Base-by-base conservation (phyloP, 2,329 filamentous ascomycete species). In the Paracorniculantispora psalliotae region DNA sequence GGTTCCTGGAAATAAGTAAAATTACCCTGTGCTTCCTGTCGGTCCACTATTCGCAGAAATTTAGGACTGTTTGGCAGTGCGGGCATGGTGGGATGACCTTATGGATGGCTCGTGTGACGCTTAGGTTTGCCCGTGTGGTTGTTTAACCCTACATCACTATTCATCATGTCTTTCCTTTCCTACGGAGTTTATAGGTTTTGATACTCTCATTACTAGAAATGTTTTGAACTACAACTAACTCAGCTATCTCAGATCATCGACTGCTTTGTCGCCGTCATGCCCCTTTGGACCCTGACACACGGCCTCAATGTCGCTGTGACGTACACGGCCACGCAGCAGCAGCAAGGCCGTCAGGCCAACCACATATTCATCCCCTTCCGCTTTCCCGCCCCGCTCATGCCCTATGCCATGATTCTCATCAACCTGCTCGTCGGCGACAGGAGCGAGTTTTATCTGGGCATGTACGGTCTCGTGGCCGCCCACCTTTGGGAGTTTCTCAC, bases 401-500 rank as follows among this genome's bases (percentile, higher is more conserved):
- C 94, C 4, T 89, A 87, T 69, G 87, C 88, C 63, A 89, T 96
- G 81, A 82, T 97, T 44, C 72, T 86, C 19, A 77, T 91, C 67
- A 88, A 87, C 12, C 80, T 97, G 56, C 83, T 89, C 69, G 68
- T 66, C 0, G 79, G 75, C 5, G 87, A 87, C 10, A 79, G 79
- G 43, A 65, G 72, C 3, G 74, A 74, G 19, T 81, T 89, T 13
- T 68, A 89, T 58, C 67, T 86, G 4, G 86, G 96, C 68, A 72
- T 85, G 5, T 89, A 84, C 35, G 94, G 94, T n/a, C 79, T 97
- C 13, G 64, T 96, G 46, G 90, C 92, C 13, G 92, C 92, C 4
- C 94, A 99, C 71, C 69, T 94, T 19, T 96, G 92, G 74, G 90
- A 97, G 71, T 97, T 97, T 69, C 73, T 97, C 52, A 91, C 90